These are phyloP conservation scores for Emiliania huxleyi DNA, from an alignment of 78 protist species.

Conservation along the genomic window DNA sequence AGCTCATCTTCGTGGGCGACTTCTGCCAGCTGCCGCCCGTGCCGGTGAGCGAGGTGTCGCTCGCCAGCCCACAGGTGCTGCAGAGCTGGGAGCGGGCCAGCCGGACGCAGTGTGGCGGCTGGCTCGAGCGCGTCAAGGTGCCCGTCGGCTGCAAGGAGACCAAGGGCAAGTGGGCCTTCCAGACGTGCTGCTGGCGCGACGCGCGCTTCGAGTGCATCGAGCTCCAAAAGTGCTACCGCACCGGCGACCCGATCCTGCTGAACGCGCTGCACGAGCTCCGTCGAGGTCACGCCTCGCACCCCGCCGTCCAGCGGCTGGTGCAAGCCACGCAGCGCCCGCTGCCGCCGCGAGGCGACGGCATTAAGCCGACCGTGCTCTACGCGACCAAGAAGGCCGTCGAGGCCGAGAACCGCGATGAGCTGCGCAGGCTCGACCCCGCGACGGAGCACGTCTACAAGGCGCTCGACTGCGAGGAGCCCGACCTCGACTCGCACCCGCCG, in stretches of 20 bases:
- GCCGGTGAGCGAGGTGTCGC: background rate
- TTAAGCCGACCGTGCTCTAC: conserved; percentile 24
- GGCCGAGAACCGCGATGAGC: too few relatives aligned
- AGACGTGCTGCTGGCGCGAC: conserved; percentile 6
- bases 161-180: conserved; percentile 18
- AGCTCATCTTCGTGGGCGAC: conserved; percentile 81
- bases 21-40: conserved; percentile 83
- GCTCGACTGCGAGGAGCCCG: too few relatives aligned
- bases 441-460: too few relatives aligned
- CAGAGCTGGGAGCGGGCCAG: too few relatives aligned
- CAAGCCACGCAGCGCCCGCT: background rate
- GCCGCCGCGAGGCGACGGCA: background rate
- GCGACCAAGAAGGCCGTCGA: background rate
- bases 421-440: too few relatives aligned
- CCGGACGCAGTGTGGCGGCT: too few relatives aligned
- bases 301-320: too few relatives aligned
- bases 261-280: background rate
- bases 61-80: background rate
- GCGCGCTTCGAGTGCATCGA: background rate
- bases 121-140: too few relatives aligned
- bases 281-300: too few relatives aligned
- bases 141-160: background rate
- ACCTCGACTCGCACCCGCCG: too few relatives aligned
- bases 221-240: background rate
- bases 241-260: background rate